Conservation (phyloP, 345 rosid genomes). For the Salix suchowensis region DNA sequence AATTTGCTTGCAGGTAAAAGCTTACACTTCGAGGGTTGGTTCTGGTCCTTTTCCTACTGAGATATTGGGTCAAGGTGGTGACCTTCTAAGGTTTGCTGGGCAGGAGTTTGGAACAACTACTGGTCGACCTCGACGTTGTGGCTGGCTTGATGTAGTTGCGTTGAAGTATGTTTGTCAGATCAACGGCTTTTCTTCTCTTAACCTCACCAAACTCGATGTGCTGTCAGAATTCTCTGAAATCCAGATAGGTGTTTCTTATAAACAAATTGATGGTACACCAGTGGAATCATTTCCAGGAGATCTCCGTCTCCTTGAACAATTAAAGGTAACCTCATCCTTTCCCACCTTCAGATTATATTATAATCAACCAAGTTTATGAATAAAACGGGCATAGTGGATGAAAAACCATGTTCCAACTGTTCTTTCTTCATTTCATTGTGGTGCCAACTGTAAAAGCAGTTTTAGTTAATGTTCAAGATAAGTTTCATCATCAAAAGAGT, state of each 20-base stretch:
- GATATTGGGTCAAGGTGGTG: constrained; percentile 81
- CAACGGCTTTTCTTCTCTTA: constrained; percentile 91
- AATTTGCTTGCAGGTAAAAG: constrained; percentile 61
- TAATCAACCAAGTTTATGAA: too few species aligned
- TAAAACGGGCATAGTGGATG: background rate
- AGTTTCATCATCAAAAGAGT: too few species aligned
- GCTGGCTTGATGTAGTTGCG: constrained; percentile 98
- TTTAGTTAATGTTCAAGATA: too few species aligned
- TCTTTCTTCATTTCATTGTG: background rate
- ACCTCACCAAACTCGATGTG: constrained; percentile 94
- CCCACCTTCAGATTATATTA: background rate
- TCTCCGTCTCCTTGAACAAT: constrained; percentile 72
- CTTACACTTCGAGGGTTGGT: constrained; percentile 97
- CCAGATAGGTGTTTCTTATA: constrained; percentile 75
- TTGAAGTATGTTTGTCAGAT: constrained; percentile 76
- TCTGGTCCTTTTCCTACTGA: constrained; percentile 99
- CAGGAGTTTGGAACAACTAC: constrained; percentile 97
- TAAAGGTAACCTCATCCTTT: constrained; percentile 43
- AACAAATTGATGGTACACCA: constrained; percentile 62
- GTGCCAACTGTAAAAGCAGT: too few species aligned
- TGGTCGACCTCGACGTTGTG: constrained; percentile 99
- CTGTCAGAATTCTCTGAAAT: constrained; percentile 80
- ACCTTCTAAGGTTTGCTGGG: constrained; percentile 78
- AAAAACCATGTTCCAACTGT: background rate
- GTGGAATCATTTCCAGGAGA: constrained; percentile 81